Evolutionary conservation across 1,284 basidiomycete genomes (phyloP).

Genomic region (Athelia psychrophila): DNA sequence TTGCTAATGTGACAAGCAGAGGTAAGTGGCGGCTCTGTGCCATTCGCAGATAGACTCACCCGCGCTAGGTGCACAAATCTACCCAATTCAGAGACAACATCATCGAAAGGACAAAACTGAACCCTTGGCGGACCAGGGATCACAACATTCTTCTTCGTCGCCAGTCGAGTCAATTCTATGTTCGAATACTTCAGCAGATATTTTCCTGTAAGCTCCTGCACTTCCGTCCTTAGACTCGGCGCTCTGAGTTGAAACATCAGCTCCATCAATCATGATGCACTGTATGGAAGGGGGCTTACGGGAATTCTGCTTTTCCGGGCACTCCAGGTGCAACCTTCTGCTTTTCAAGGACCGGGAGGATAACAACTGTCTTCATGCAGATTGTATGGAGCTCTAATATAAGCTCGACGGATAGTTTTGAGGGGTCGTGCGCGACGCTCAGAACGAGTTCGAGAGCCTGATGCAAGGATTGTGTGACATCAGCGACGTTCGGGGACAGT

Average conservation of each 20-base stretch:
- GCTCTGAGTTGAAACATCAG: no score
- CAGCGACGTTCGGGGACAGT: not conserved
- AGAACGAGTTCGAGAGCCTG: not conserved
- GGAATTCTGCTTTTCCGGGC: not conserved
- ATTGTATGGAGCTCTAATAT: not conserved
- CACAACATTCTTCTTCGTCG: slow-evolving; percentile 3
- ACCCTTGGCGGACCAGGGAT: slow-evolving; percentile 3
- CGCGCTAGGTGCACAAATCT: slow-evolving; percentile 4
- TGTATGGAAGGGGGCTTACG: no score
- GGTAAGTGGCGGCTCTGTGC: not conserved
- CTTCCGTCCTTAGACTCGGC: not conserved
- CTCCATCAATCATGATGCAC: no score
- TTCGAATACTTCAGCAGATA: slow-evolving; percentile 1
- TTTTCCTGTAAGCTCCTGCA: not conserved
- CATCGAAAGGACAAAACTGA: slow-evolving; percentile 5
- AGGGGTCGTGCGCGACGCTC: not conserved
- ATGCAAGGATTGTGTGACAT: not conserved
- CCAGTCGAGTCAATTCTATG: not conserved
- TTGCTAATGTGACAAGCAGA: slow-evolving; percentile 4
- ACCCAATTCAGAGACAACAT: slow-evolving; percentile 5
- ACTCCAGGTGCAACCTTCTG: not conserved
- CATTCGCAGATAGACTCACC: not conserved
- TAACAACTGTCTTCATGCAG: not conserved
- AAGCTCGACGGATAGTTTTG: not conserved
- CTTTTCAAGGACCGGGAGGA: not conserved